Evolutionary conservation across 2,329 filamentous ascomycete species (phyloP).

Genomic region (Corynespora cassiicola): DNA sequence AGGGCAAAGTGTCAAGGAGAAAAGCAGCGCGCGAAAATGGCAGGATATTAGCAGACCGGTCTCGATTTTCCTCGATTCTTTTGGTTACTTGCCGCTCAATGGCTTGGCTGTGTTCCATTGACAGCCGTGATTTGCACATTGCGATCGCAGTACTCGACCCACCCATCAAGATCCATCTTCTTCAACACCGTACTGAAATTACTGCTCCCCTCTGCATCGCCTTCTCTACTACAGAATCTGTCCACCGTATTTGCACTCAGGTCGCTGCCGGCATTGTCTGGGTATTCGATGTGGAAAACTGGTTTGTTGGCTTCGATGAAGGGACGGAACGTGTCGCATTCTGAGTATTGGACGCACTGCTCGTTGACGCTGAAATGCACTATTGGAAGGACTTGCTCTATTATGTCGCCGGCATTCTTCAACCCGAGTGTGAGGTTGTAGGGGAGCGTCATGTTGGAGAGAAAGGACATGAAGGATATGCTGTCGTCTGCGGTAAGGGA

Average conservation of each 20-base stretch:
- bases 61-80: neutral
- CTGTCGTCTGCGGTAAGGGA: conserved; percentile 63
- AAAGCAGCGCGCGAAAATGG: too few relatives aligned
- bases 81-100: neutral
- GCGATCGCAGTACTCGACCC: conserved; percentile 63
- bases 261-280: conserved; percentile 51
- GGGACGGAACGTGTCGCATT: conserved; percentile 64
- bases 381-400: conserved; percentile 55
- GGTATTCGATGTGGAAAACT: conserved; percentile 78
- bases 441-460: conserved; percentile 61
- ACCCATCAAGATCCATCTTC: conserved; percentile 68
- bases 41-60: too few relatives aligned
- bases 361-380: conserved; percentile 75
- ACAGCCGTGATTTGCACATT: conserved; percentile 28
- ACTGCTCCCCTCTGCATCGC: conserved; percentile 48
- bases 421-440: conserved; percentile 68
- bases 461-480: conserved; percentile 65
- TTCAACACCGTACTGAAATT: conserved; percentile 71
- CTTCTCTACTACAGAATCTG: conserved; percentile 51
- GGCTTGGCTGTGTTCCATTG: conserved; percentile 11
- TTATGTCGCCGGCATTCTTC: conserved; percentile 71
- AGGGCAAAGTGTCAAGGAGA: too few relatives aligned
- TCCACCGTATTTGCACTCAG: conserved; percentile 36
- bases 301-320: conserved; percentile 69
- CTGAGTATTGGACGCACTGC: conserved; percentile 67